Base-by-base conservation (phyloP, 768 basidiomycete species). In the Serendipita sp. region DNA sequence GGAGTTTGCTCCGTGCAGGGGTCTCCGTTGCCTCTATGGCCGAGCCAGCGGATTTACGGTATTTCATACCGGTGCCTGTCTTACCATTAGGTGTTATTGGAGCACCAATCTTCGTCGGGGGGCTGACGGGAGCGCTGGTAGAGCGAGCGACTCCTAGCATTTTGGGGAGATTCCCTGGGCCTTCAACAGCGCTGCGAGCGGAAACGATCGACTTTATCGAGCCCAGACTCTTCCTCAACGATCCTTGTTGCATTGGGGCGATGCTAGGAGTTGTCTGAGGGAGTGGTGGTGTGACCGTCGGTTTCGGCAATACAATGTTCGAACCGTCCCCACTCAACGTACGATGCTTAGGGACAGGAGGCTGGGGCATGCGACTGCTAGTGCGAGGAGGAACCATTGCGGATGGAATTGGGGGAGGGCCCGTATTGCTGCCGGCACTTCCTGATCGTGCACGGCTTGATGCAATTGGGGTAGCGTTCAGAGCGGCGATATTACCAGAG, bases 141-240 rank as follows among this genome's bases (percentile, higher is more conserved):
- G 53, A n/a, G 17, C 53, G 53, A 4, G 53, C 53, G 11, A 58
- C 53, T 13, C 53, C 53, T 13, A 58, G 53, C 53, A 58, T 58
- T 9, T 33, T 24, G 33, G 53, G 53, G 4, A 58, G 17, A n/a
- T 9, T n/a, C 11, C 26, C 33, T 30, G 53, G 17, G n/a, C 9
- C n/a, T 26, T 58, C 53, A n/a, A 24, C 14, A 24, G 53, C 11
- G 30, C 26, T 58, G 33, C 53, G 53, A 58, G 53, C 14, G 9
- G 26, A 4, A 24, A 58, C 53, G 20, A 58, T 28, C 5, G 53
- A 58, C 17, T 33, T 24, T 4, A 58, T n/a, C 5, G 53, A 28
- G 4, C 53, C 53, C 20, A 58, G n/a, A 9, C 53, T 31, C 28
- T 58, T 58, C 26, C 30, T 58, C 17, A 22, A 22, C 1, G 30